phyloP scores from a whole-genome alignment of 2,329 filamentous ascomycete genomes.

The Rhynchosporium secalis region DNA sequence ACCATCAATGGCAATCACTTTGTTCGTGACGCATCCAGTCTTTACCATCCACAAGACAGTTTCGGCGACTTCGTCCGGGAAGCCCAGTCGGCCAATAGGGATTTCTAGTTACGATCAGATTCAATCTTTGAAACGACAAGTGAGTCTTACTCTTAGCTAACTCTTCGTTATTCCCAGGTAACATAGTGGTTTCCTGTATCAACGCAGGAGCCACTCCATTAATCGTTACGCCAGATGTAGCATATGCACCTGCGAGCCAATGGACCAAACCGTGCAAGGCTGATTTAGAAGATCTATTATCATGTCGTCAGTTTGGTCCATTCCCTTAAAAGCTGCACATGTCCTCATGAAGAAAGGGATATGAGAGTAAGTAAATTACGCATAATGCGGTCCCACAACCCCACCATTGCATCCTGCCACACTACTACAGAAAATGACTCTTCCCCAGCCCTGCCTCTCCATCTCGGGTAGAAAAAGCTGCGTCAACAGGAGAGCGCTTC shows the following conservation, averaged over 20 bases:
- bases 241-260: conserved; percentile 46
- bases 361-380: conserved; percentile 18
- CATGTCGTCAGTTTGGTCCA: conserved; percentile 2
- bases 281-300: conserved; percentile 41
- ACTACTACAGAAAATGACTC: conserved; percentile 31
- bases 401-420: conserved; percentile 30
- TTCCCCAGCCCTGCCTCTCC: conserved; percentile 44
- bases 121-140: conserved; percentile 19
- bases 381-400: conserved; percentile 32
- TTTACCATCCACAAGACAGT: conserved; percentile 50
- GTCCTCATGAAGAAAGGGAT: no score
- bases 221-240: conserved; percentile 47
- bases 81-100: conserved; percentile 48
- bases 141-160: conserved; percentile 39
- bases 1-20: conserved; percentile 46
- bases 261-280: conserved; percentile 50
- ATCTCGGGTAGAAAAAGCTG: conserved; percentile 35
- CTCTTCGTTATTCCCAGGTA: conserved; percentile 40
- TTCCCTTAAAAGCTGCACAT: not conserved
- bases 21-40: conserved; percentile 49
- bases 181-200: conserved; percentile 48
- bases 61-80: conserved; percentile 48
- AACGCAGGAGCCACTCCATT: conserved; percentile 51
- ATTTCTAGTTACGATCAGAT: conserved; percentile 37
- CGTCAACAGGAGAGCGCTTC: conserved; percentile 30